Percentiles rank a stretch among this genome's conserved stretches.
Conservation (phyloP, 306 rosid genomes). For the Trifolium pratense region DNA sequence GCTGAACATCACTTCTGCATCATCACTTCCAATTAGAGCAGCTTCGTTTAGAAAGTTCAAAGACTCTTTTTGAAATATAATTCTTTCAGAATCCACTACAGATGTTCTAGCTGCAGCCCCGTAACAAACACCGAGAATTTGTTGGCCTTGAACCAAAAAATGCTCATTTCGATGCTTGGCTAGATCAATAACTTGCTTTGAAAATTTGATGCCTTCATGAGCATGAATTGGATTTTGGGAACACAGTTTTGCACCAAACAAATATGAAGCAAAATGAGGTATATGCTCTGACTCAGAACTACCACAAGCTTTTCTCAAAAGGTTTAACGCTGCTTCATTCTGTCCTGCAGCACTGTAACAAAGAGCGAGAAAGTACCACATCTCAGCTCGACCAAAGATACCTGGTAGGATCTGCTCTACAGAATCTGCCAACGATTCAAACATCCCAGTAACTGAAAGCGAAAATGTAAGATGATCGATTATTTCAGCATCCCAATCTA, state of each 20-base stretch:
- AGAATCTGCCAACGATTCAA: constrained; percentile 71
- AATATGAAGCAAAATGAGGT: constrained; percentile 67
- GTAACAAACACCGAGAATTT: constrained; percentile 75
- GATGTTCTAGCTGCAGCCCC: constrained; percentile 78
- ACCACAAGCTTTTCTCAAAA: constrained; percentile 76
- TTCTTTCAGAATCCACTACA: constrained; percentile 77
- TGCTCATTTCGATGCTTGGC: constrained; percentile 61
- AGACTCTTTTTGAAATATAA: constrained; percentile 63
- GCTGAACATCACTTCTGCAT: constrained; percentile 65
- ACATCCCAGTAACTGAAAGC: constrained; percentile 74
- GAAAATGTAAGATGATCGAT: constrained; percentile 79
- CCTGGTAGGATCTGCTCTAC: constrained; percentile 86
- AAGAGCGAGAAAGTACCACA: constrained; percentile 92
- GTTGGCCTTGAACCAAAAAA: constrained; percentile 61
- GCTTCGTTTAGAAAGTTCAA: constrained; percentile 64
- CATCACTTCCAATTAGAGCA: constrained; percentile 45
- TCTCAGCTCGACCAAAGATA: constrained; percentile 64
- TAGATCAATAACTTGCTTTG: constrained; percentile 53
- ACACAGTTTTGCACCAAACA: constrained; percentile 79
- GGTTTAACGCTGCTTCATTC: constrained; percentile 70
- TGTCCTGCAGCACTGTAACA: constrained; percentile 82
- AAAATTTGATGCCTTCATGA: constrained; percentile 63
- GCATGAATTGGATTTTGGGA: constrained; percentile 62
- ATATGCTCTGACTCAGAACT: constrained; percentile 66
- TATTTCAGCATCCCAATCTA: constrained; percentile 80